Evolutionary conservation across 805 yeast species (phyloP).

Genomic region (Cyberlindnera veronae): DNA sequence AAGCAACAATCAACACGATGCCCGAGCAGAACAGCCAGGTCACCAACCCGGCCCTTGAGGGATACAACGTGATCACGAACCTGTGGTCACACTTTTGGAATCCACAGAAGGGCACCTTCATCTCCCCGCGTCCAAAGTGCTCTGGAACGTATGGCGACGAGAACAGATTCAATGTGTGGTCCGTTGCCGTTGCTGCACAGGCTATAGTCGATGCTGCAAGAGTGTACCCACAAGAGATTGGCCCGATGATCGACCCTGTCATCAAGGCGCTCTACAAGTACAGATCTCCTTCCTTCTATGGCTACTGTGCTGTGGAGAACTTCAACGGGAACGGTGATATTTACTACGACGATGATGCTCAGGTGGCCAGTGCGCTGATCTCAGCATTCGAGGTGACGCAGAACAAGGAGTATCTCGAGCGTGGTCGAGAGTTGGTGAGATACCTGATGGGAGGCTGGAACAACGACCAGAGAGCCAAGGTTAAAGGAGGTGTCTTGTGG

Average conservation of each 20-base stretch:
- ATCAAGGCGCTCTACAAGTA: conserved; percentile 47
- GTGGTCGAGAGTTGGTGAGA: conserved; percentile 53
- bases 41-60: conserved; percentile 25
- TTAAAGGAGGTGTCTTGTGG: conserved; percentile 64
- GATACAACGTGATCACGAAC: conserved; percentile 21
- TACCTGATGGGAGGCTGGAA: conserved; percentile 67
- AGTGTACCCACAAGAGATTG: conserved; percentile 44
- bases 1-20: too few species aligned
- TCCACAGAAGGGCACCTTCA: conserved; percentile 22
- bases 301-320: conserved; percentile 64
- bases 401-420: conserved; percentile 47
- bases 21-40: conserved; percentile 16
- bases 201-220: conserved; percentile 64
- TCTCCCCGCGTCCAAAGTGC: conserved; percentile 24
- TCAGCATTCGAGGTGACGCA: conserved; percentile 68
- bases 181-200: conserved; percentile 61
- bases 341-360: conserved; percentile 75
- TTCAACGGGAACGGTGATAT: conserved; percentile 58
- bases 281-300: conserved; percentile 47
- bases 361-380: conserved; percentile 60
- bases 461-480: conserved; percentile 20
- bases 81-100: conserved; percentile 27
- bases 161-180: conserved; percentile 63
- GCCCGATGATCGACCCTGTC: conserved; percentile 52
- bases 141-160: conserved; percentile 49